These are phyloP conservation scores for Fusarium mexicanum DNA, from an alignment of 2,329 filamentous ascomycete species.

Conservation along the genomic window DNA sequence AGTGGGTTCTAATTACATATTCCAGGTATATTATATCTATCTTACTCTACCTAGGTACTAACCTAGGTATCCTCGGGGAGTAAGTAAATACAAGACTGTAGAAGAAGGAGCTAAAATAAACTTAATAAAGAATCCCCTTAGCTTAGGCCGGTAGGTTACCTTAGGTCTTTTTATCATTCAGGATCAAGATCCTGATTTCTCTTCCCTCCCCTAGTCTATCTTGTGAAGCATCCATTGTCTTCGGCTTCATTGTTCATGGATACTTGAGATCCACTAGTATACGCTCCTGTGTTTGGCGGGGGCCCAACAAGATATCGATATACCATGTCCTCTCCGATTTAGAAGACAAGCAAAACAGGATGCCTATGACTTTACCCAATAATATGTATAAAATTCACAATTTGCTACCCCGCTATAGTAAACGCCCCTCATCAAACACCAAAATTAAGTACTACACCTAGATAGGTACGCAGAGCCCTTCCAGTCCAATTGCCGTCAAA, in stretches of 20 bases:
- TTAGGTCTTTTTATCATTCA: no score
- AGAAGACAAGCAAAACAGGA: neutral
- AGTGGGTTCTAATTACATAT: neutral
- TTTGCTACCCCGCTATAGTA: constrained; percentile 2
- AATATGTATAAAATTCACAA: neutral
- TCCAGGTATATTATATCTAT: neutral
- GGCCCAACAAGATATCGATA: neutral
- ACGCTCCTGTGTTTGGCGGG: neutral
- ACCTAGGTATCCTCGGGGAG: no score
- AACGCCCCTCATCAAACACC: neutral
- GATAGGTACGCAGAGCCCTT: neutral
- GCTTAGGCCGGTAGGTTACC: no score
- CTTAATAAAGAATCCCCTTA: no score
- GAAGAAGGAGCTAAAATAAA: no score
- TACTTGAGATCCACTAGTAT: neutral
- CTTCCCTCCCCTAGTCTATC: no score
- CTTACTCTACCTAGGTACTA: neutral
- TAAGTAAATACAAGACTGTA: no score
- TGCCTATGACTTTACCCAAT: neutral
- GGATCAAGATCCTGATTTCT: no score
- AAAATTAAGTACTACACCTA: neutral
- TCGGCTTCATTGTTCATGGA: neutral
- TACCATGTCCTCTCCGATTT: neutral
- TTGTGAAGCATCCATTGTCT: neutral
- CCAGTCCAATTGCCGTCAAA: neutral